Conservation (phyloP, 768 basidiomycete genomes). For the Phaeotremella fagi region DNA sequence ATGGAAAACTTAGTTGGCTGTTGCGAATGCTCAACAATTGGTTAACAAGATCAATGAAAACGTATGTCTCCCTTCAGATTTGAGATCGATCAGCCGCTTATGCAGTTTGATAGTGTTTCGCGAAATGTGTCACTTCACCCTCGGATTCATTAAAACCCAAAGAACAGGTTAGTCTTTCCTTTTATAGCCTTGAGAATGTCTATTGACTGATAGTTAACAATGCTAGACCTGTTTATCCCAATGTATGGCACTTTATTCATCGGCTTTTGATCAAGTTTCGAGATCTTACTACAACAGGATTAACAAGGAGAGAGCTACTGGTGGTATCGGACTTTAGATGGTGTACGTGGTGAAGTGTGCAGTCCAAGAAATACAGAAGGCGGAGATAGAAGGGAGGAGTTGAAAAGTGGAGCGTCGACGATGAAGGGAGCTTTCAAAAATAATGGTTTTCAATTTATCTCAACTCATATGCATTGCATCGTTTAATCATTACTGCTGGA, state of each 20-base stretch:
- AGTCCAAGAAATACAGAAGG: no score
- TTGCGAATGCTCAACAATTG: constrained; percentile 47
- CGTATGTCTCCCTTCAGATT: constrained; percentile 21
- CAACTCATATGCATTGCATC: no score
- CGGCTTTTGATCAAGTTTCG: constrained; percentile 47
- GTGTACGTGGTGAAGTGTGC: not conserved
- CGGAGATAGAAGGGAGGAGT: no score
- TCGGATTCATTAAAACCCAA: constrained; percentile 40
- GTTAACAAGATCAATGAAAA: constrained; percentile 50
- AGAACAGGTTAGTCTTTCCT: constrained; percentile 36
- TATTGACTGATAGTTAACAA: not conserved
- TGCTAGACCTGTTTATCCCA: constrained; percentile 41
- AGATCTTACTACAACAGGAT: constrained; percentile 43
- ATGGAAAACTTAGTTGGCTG: constrained; percentile 24
- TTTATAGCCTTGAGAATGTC: not conserved
- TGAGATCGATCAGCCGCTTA: not conserved
- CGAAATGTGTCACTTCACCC: constrained; percentile 42
- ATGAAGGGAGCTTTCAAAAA: no score
- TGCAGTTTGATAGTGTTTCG: constrained; percentile 39
- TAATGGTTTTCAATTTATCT: no score
- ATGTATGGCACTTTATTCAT: constrained; percentile 48
- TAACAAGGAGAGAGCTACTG: constrained; percentile 29
- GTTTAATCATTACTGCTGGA: no score
- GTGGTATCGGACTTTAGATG: not conserved
- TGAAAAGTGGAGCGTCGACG: no score